These are phyloP conservation scores for Linnemannia exigua DNA, from an alignment of 192 early-diverging fungal genomes.

Conservation along the genomic window DNA sequence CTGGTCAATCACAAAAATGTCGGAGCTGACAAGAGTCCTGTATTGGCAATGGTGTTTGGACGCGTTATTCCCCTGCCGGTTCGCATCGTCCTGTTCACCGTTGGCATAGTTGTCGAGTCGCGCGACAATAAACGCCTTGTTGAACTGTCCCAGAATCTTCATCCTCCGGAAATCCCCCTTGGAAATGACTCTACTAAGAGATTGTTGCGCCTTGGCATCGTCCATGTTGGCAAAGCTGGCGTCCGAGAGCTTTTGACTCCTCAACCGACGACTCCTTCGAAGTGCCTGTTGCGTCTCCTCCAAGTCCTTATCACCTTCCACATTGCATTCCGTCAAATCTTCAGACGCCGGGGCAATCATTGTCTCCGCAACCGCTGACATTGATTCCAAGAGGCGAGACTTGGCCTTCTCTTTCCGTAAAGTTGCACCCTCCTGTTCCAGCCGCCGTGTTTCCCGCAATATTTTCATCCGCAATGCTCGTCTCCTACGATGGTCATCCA, in stretches of 20 bases:
- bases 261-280: constrained; percentile 12
- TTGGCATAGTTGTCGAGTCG: constrained; percentile 63
- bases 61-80: neutral
- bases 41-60: neutral
- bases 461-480: constrained; percentile 33
- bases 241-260: constrained; percentile 33
- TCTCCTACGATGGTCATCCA: constrained; percentile 32
- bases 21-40: constrained; percentile 48
- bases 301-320: constrained; percentile 28
- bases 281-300: neutral
- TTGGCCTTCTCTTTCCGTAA: neutral
- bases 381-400: neutral
- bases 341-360: neutral
- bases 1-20: constrained; percentile 97
- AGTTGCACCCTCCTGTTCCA: constrained; percentile 17
- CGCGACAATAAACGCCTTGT: constrained; percentile 94
- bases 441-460: constrained; percentile 5
- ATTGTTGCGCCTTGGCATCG: constrained; percentile 60
- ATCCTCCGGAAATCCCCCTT: constrained; percentile 89
- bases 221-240: constrained; percentile 61
- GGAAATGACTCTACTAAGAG: constrained; percentile 69
- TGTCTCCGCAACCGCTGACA: neutral
- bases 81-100: neutral
- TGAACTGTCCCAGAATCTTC: constrained; percentile 96
- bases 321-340: constrained; percentile 19